Percentiles rank a stretch among this genome's conserved stretches.
These are phyloP conservation scores for Emergomyces pasteurianus DNA, from an alignment of 2,329 filamentous ascomycete genomes.

Conservation along the genomic window DNA sequence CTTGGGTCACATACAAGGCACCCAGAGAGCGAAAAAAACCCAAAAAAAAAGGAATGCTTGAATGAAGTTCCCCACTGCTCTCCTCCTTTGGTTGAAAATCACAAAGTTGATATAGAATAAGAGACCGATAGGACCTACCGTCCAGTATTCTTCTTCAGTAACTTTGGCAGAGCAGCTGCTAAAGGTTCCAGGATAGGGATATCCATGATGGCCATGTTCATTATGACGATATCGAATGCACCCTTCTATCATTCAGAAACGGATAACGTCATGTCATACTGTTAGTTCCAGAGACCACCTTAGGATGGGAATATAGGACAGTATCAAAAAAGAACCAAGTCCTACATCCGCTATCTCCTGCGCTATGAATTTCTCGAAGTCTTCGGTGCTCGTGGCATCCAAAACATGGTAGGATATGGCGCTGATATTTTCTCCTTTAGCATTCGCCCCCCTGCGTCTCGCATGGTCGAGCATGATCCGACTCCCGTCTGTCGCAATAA, in stretches of 20 bases:
- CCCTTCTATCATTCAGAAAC: conserved; percentile 12
- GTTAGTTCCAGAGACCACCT: neutral
- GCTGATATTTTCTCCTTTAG: conserved; percentile 2
- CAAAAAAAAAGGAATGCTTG: neutral
- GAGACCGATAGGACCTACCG: conserved; percentile 24
- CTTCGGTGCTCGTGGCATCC: conserved; percentile 28
- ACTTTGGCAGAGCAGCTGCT: conserved; percentile 28
- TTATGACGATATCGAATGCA: conserved; percentile 34
- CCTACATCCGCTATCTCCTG: conserved; percentile 5
- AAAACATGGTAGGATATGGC: conserved; percentile 23
- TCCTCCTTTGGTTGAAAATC: neutral
- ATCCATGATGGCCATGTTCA: conserved; percentile 43
- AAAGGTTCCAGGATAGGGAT: conserved; percentile 33
- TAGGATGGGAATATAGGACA: neutral
- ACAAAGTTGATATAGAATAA: neutral
- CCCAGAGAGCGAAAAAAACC: neutral
- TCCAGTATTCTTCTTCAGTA: conserved; percentile 29
- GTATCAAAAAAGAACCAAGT: neutral
- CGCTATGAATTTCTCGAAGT: conserved; percentile 20
- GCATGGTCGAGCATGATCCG: conserved; percentile 31
- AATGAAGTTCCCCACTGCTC: neutral
- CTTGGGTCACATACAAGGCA: neutral
- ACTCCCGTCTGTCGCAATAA: conserved; percentile 37
- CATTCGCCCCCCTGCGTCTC: conserved; percentile 12
- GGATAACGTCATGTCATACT: conserved; percentile 2